Base-by-base conservation (phyloP, 768 basidiomycete genomes). In the Asterophora parasitica region DNA sequence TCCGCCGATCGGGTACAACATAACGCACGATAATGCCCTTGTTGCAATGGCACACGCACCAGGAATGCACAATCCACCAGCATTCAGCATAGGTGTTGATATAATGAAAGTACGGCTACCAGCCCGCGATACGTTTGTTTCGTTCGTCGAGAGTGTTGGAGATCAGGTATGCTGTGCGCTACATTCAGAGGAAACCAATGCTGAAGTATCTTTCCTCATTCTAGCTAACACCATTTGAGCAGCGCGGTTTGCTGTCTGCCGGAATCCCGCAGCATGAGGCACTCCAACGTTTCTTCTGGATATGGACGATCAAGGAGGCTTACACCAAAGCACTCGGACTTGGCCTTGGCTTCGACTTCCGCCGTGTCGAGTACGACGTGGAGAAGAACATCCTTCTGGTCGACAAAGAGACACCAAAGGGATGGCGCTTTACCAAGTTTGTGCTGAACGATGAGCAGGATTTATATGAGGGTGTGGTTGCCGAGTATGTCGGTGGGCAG, bases 271-370 rank as follows among this genome's bases (percentile, higher is more conserved):
- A 74, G 49, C 60, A 66, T 7, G 79, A 83, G 51, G 76, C 73
- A 2, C 65, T 87, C n/a, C 68, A 71, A 36, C 68, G 71, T 12
- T 86, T 92, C 62, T 89, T 85, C 59, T 83, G 83, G 74, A 78
- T 90, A 53, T 93, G 91, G 91, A 92, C 92, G 6, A 66, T 89
- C 61, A 94, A 94, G 65, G 91, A 94, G 63, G 90, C 92, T 3
- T 92, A 92, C 63, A 90, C 88, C 5, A 94, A 93, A 66, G 88
- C 89, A 2, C 73, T 92, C 28, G 92, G 92, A 0, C 61, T 85
- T 28, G 91, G 91, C 0, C 76, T 93, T 11, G 84, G 88, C 1
- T 91, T 91, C 59, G 85, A 92, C 56, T 87, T 92, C 65, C 72
- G 70, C 17, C 78, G 88, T 16, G 77, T 92, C 50, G 81, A 89